Percentiles rank a stretch among this genome's conserved stretches.
These are phyloP conservation scores for Peziza echinospora DNA, from an alignment of 495 filamentous ascomycete species.

Conservation along the genomic window DNA sequence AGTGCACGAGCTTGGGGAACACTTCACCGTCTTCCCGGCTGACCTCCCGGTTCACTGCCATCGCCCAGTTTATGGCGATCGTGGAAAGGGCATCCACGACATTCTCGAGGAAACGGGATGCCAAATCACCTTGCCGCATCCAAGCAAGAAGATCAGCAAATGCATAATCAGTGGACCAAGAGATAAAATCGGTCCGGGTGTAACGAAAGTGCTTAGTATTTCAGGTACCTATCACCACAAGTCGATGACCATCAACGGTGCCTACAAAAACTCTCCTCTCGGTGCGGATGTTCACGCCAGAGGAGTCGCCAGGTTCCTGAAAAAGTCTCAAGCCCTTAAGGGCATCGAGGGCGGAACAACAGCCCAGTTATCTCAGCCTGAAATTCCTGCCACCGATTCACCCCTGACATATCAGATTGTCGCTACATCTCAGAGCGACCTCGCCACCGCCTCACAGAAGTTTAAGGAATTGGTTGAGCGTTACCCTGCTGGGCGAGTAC, in stretches of 20 bases:
- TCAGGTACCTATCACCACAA: conserved; percentile 58
- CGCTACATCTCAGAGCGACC: no score
- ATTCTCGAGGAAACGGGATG: conserved; percentile 85
- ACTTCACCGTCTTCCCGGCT: conserved; percentile 48
- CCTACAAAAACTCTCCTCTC: conserved; percentile 48
- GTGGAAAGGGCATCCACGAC: conserved; percentile 52
- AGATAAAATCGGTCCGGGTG: conserved; percentile 44
- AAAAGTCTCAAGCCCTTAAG: conserved; percentile 51
- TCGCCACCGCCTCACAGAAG: conserved; percentile 1
- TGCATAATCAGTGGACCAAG: conserved; percentile 65
- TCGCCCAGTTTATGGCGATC: conserved; percentile 74
- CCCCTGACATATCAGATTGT: conserved; percentile 34
- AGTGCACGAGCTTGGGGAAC: conserved; percentile 44
- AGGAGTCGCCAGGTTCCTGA: conserved; percentile 65
- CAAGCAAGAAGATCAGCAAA: conserved; percentile 48
- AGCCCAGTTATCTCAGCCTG: no score
- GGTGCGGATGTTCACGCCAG: conserved; percentile 57
- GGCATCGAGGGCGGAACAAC: conserved; percentile 55
- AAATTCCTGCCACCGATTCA: conserved; percentile 34
- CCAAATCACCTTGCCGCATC: conserved; percentile 51
- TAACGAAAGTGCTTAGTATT: conserved; percentile 60
- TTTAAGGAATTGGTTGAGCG: conserved; percentile 8
- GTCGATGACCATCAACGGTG: conserved; percentile 52
- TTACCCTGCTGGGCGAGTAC: conserved; percentile 33
- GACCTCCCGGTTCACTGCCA: conserved; percentile 58